Conservation (phyloP, 1,284 basidiomycete species). For the Coniferiporia sulphurascens region DNA sequence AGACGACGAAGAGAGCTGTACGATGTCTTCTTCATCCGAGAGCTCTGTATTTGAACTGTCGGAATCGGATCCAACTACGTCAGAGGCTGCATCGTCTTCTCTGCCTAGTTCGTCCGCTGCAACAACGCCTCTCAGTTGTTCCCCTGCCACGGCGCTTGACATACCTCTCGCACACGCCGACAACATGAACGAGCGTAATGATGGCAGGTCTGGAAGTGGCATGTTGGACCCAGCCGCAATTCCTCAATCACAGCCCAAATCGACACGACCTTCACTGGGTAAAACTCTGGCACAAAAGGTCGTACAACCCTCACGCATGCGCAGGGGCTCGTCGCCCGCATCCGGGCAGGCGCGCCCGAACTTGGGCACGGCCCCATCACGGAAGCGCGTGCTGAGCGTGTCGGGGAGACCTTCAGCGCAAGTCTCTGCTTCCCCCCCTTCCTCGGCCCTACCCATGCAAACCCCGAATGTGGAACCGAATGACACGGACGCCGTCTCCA, state of each 20-base stretch:
- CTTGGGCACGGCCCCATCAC: not conserved
- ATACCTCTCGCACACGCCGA: not conserved
- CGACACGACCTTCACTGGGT: not conserved
- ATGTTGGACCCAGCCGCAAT: not conserved
- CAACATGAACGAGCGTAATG: not conserved
- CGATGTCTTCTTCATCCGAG: not conserved
- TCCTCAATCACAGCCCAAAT: not conserved
- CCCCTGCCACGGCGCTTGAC: conserved; percentile 3
- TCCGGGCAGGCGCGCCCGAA: not conserved
- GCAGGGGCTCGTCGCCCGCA: not conserved
- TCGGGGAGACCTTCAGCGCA: not conserved
- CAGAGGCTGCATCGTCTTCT: not conserved
- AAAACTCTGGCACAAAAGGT: no score
- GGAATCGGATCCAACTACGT: conserved; percentile 6
- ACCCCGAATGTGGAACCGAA: no score
- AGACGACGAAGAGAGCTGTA: not conserved
- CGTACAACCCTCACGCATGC: not conserved
- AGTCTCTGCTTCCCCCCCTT: no score
- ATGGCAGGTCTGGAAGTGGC: not conserved
- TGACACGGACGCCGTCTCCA: no score
- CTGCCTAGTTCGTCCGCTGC: not conserved
- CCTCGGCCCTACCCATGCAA: no score
- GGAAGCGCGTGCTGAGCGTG: conserved; percentile 10
- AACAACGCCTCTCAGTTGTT: conserved; percentile 11
- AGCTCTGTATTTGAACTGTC: conserved; percentile 10